phyloP scores from a whole-genome alignment of 2,329 filamentous ascomycete species.

The Colletotrichum spaethianum region DNA sequence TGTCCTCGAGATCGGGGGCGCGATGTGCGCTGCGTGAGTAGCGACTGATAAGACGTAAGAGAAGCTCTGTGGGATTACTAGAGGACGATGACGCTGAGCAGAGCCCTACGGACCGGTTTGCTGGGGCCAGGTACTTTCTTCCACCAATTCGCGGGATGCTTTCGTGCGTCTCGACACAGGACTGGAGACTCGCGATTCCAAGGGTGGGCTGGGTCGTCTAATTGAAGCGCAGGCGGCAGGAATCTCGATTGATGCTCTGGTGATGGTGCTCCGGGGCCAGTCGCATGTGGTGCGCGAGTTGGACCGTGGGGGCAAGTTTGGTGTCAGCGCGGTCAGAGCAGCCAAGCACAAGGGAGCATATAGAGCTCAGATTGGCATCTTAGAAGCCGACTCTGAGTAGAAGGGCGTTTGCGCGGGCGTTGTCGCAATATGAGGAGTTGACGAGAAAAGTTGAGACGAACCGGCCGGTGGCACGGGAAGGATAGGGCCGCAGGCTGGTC shows the following conservation, averaged over 20 bases:
- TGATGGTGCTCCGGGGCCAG: constrained; percentile 23
- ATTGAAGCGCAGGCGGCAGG: constrained; percentile 32
- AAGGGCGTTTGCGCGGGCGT: constrained; percentile 32
- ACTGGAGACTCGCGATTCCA: constrained; percentile 23
- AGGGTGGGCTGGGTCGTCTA: constrained; percentile 27
- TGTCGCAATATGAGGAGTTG: constrained; percentile 35
- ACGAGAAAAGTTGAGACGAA: constrained; percentile 34
- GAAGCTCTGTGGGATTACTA: constrained; percentile 6
- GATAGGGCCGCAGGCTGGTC: constrained; percentile 30
- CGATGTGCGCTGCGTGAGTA: constrained; percentile 19
- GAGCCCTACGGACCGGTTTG: constrained; percentile 29
- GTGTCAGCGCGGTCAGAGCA: neutral
- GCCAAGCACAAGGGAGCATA: neutral
- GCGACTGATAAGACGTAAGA: constrained; percentile 32
- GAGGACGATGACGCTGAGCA: constrained; percentile 10
- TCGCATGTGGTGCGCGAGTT: constrained; percentile 20
- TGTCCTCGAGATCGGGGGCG: constrained; percentile 24
- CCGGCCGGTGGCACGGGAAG: constrained; percentile 38
- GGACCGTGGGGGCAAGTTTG: constrained; percentile 24
- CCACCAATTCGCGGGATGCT: constrained; percentile 37
- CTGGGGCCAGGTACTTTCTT: constrained; percentile 32
- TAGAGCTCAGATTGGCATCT: constrained; percentile 11
- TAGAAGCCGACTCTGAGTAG: neutral
- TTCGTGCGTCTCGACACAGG: constrained; percentile 20
- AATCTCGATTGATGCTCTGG: constrained; percentile 40